These are phyloP conservation scores for Eimeria necatrix DNA, from an alignment of 169 alveolate genomes.

Conservation along the genomic window DNA sequence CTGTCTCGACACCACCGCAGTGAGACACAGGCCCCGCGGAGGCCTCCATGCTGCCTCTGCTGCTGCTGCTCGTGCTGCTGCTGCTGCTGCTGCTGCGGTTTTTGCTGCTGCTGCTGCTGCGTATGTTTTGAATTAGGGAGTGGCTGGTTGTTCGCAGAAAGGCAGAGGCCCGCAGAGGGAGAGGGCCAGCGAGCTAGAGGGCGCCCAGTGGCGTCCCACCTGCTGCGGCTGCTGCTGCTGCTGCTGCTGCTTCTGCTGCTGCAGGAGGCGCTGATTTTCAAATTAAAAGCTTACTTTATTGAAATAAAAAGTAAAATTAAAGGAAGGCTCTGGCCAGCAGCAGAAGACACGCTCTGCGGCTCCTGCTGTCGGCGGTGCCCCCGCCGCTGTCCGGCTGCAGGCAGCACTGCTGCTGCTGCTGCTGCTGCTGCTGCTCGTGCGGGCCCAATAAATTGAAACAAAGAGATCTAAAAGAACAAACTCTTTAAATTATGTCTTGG, in stretches of 20 bases:
- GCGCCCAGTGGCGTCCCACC: conserved; percentile 6
- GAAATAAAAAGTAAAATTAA: neutral
- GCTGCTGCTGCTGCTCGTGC: conserved; percentile 39
- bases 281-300: neutral
- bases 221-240: conserved; percentile 20
- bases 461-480: too few species aligned
- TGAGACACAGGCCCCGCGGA: too few species aligned
- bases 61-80: conserved; percentile 11
- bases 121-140: too few species aligned
- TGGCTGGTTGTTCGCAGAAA: too few species aligned
- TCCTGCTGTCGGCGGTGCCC: neutral
- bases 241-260: conserved; percentile 21
- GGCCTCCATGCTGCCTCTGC: too few species aligned
- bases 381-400: too few species aligned
- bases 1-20: too few species aligned
- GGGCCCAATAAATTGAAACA: neutral
- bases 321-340: neutral
- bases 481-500: too few species aligned
- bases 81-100: neutral
- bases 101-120: conserved; percentile 23
- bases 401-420: neutral
- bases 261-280: neutral
- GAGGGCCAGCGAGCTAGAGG: too few species aligned
- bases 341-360: conserved; percentile 15
- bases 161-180: neutral